These are phyloP conservation scores for Ogataea philodendri DNA, from an alignment of 805 yeast genomes.

Conservation along the genomic window DNA sequence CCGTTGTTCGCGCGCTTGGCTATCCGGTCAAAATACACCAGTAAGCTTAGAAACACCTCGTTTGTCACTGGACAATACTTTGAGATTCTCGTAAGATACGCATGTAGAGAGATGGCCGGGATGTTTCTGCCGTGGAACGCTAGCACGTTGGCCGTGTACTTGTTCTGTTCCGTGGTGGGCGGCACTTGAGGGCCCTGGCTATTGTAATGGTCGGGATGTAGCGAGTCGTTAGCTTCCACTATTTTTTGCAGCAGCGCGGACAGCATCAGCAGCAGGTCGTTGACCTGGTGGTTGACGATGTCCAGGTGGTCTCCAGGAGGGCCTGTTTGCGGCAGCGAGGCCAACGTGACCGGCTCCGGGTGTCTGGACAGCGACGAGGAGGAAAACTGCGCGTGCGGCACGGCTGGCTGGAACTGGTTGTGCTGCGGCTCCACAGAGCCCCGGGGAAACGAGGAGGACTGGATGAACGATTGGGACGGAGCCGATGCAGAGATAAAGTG, in stretches of 20 bases:
- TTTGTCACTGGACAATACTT: constrained; percentile 98
- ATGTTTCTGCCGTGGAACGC: constrained; percentile 95
- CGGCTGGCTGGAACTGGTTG: constrained; percentile 9
- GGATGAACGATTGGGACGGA: constrained; percentile 24
- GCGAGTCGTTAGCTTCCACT: constrained; percentile 82
- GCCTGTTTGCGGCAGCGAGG: constrained; percentile 5
- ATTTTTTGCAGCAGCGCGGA: constrained; percentile 82
- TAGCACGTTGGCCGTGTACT: constrained; percentile 64
- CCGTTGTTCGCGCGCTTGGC: constrained; percentile 74
- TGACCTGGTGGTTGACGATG: constrained; percentile 79
- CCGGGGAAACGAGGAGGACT: constrained; percentile 19
- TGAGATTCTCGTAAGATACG: constrained; percentile 83
- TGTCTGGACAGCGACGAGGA: constrained; percentile 9
- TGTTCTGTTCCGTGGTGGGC: constrained; percentile 34
- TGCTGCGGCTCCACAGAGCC: constrained; percentile 11
- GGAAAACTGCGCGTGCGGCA: constrained; percentile 11
- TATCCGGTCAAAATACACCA: constrained; percentile 92
- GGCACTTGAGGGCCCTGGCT: constrained; percentile 28
- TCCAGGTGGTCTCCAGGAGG: constrained; percentile 55
- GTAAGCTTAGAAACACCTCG: constrained; percentile 84
- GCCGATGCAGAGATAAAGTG: constrained; percentile 31
- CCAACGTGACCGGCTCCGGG: constrained; percentile 5
- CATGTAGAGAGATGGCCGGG: constrained; percentile 91
- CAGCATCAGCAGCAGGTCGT: constrained; percentile 78
- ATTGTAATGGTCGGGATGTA: constrained; percentile 67